These are phyloP conservation scores for Xylaria acuta DNA, from an alignment of 495 filamentous ascomycete genomes.

Conservation along the genomic window DNA sequence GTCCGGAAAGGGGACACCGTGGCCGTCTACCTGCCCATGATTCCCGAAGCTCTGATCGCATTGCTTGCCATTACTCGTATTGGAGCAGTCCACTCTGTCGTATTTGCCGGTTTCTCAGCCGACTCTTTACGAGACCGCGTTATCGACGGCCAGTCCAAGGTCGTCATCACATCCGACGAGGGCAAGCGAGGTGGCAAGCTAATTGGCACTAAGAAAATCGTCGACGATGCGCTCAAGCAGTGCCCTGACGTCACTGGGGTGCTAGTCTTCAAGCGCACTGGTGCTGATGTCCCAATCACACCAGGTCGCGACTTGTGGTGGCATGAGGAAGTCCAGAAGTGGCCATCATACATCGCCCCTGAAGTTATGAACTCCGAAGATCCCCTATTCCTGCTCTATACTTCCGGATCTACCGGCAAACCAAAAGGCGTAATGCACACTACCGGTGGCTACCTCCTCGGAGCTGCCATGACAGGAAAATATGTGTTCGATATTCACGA, in stretches of 20 bases:
- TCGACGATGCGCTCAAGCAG: conserved; percentile 96
- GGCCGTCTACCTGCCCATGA: conserved; percentile 98
- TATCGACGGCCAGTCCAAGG: conserved; percentile 83
- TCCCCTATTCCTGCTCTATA: conserved; percentile 96
- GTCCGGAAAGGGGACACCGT: conserved; percentile 98
- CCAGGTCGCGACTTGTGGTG: conserved; percentile 92
- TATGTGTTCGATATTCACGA: conserved; percentile 99
- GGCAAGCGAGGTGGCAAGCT: conserved; percentile 97
- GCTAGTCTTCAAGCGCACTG: conserved; percentile 94
- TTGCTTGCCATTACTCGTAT: conserved; percentile 92
- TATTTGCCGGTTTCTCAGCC: conserved; percentile 97
- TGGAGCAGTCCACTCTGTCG: conserved; percentile 96
- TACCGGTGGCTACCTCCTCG: conserved; percentile 91
- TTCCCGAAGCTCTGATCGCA: conserved; percentile 91
- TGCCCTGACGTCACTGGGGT: conserved; percentile 88
- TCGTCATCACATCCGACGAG: conserved; percentile 96
- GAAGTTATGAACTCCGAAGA: conserved; percentile 91
- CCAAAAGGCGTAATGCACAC: conserved; percentile 99
- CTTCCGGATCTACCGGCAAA: conserved; percentile 96
- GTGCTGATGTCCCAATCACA: conserved; percentile 90
- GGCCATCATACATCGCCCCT: conserved; percentile 85
- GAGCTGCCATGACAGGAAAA: conserved; percentile 92
- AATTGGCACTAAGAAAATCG: conserved; percentile 99
- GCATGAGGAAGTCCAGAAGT: conserved; percentile 98
- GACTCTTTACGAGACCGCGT: conserved; percentile 97